Percentiles rank a stretch among this genome's conserved stretches.
phyloP scores from a whole-genome alignment of 805 yeast species.

The Huiozyma naganishii region DNA sequence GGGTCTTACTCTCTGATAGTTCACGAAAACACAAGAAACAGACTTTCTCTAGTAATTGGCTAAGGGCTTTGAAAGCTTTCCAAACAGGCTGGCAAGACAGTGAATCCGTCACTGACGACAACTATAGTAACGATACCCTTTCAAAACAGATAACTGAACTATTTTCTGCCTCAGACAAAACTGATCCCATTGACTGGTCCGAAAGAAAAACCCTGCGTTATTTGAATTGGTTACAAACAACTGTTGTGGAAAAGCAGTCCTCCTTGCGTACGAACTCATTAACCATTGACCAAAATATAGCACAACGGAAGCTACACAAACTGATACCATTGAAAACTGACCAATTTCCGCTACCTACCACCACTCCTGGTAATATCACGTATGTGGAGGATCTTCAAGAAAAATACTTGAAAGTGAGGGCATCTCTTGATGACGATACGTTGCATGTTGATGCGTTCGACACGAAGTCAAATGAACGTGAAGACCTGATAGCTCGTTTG shows the following conservation, averaged over 20 bases:
- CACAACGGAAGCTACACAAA: slow-evolving; percentile 19
- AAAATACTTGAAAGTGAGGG: slow-evolving; percentile 10
- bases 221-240: slow-evolving; percentile 22
- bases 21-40: slow-evolving; percentile 3
- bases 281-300: slow-evolving; percentile 24
- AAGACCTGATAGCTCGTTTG: slow-evolving; percentile 5
- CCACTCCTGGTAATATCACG: slow-evolving; percentile 1
- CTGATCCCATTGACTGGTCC: slow-evolving; percentile 8
- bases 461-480: background rate
- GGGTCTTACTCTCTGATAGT: slow-evolving; percentile 12
- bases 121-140: background rate
- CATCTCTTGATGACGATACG: slow-evolving; percentile 5
- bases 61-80: background rate
- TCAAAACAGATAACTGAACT: slow-evolving; percentile 2
- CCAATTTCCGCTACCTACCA: background rate
- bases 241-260: slow-evolving; percentile 12
- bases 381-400: slow-evolving; percentile 19
- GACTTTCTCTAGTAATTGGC: slow-evolving; percentile 8
- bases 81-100: no score
- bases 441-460: background rate
- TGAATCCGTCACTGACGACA: background rate
- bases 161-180: background rate
- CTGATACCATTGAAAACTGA: slow-evolving; percentile 16
- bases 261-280: slow-evolving; percentile 6
- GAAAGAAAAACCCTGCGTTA: slow-evolving; percentile 14